Conservation (phyloP, 805 yeast genomes). For the Sugiyamaella lignohabitans region DNA sequence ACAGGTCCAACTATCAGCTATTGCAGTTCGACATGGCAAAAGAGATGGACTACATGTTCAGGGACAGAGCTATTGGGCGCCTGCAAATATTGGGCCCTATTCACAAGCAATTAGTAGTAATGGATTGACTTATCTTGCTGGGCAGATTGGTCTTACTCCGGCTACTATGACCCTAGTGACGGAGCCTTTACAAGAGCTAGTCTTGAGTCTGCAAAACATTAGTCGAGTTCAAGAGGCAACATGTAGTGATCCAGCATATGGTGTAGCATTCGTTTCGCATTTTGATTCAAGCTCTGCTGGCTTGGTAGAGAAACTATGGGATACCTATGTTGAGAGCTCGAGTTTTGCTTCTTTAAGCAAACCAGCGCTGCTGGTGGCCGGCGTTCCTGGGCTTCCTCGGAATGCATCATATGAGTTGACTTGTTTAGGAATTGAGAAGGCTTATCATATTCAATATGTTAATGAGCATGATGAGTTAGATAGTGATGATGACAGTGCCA, state of each 20-base stretch:
- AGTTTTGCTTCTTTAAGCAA: background rate
- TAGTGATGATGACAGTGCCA: conserved; percentile 11
- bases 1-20: conserved; percentile 55
- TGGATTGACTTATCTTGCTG: conserved; percentile 62
- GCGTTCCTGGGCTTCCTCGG: conserved; percentile 25
- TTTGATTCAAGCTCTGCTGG: background rate
- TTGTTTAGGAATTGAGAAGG: conserved; percentile 15
- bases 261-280: conserved; percentile 1
- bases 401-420: conserved; percentile 29
- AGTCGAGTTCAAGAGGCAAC: conserved; percentile 53
- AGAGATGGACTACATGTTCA: conserved; percentile 54
- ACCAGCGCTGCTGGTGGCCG: conserved; percentile 17
- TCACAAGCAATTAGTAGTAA: conserved; percentile 67
- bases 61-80: conserved; percentile 96
- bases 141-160: conserved; percentile 87
- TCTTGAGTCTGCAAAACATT: conserved; percentile 69
- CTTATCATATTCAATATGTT: background rate
- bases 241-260: background rate
- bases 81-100: conserved; percentile 96
- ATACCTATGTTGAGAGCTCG: background rate
- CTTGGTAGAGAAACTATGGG: background rate
- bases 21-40: conserved; percentile 27
- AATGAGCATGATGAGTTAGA: conserved; percentile 3
- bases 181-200: conserved; percentile 34
- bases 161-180: conserved; percentile 48